Conservation (phyloP, 2,329 filamentous ascomycete species). For the Ophiostoma piceae region DNA sequence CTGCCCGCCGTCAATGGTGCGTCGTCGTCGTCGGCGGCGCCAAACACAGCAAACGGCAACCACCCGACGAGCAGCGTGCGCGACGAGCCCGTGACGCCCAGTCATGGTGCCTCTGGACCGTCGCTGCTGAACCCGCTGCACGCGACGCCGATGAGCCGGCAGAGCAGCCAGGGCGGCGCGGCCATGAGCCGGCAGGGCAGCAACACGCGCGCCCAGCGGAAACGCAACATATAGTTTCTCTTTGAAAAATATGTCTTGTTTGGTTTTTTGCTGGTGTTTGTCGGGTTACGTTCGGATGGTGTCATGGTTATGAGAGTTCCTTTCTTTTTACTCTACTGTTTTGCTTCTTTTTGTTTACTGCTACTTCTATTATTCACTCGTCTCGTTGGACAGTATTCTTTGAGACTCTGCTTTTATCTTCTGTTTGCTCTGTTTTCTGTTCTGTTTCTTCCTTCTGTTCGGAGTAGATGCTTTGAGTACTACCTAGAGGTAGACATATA, state of each 20-base stretch:
- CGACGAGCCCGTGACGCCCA: slow-evolving; percentile 38
- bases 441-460: background rate
- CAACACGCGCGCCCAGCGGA: slow-evolving; percentile 32
- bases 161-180: slow-evolving; percentile 11
- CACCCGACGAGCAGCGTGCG: slow-evolving; percentile 37
- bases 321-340: background rate
- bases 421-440: background rate
- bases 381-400: slow-evolving; percentile 1
- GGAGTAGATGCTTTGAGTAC: background rate
- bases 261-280: slow-evolving; percentile 8
- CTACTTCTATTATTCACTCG: background rate
- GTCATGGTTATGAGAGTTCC: background rate
- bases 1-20: slow-evolving; percentile 42
- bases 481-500: slow-evolving; percentile 6
- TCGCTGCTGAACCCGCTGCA: slow-evolving; percentile 12
- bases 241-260: background rate
- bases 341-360: background rate
- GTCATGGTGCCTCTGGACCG: slow-evolving; percentile 12
- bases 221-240: slow-evolving; percentile 24
- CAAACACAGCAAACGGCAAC: background rate
- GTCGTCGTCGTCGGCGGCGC: slow-evolving; percentile 19
- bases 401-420: background rate
- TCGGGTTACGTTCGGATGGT: background rate
- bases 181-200: slow-evolving; percentile 51
- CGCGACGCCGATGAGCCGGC: slow-evolving; percentile 32